Conservation (phyloP, 352 stramenopile species). For the Pythium aphanidermatum region DNA sequence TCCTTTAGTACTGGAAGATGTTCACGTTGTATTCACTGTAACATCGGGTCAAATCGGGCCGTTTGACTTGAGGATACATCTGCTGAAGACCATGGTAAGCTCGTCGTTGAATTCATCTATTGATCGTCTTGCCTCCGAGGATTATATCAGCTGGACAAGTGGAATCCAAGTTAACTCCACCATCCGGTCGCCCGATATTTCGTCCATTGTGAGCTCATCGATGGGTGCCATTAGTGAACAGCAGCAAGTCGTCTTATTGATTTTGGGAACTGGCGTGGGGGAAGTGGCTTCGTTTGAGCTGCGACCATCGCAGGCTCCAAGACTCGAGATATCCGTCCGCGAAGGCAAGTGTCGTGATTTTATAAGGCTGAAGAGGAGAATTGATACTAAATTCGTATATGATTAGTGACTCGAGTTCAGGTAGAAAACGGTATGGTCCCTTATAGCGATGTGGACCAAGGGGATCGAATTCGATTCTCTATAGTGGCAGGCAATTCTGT, state of each 20-base stretch:
- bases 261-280: slow-evolving; percentile 40
- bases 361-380: too few relatives aligned
- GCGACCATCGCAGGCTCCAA: slow-evolving; percentile 12
- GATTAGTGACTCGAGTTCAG: slow-evolving; percentile 9
- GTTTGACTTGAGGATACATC: slow-evolving; percentile 31
- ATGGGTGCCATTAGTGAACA: slow-evolving; percentile 9
- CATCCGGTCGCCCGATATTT: slow-evolving; percentile 32
- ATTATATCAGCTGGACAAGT: slow-evolving; percentile 26
- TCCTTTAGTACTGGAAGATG: slow-evolving; percentile 19
- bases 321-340: slow-evolving; percentile 30
- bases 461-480: slow-evolving; percentile 7
- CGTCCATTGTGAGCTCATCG: not conserved
- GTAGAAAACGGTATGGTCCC: slow-evolving; percentile 4
- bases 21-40: slow-evolving; percentile 29
- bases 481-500: slow-evolving; percentile 13
- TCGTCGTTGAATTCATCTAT: slow-evolving; percentile 3
- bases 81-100: slow-evolving; percentile 8
- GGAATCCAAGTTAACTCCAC: not conserved
- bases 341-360: slow-evolving; percentile 43
- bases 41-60: slow-evolving; percentile 37
- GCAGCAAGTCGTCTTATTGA: slow-evolving; percentile 17
- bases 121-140: slow-evolving; percentile 14
- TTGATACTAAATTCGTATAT: too few relatives aligned
- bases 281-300: slow-evolving; percentile 42
- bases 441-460: slow-evolving; percentile 11